phyloP scores from a whole-genome alignment of 225 moss, liverwort and hornwort species.

The Pleurozium schreberi region DNA sequence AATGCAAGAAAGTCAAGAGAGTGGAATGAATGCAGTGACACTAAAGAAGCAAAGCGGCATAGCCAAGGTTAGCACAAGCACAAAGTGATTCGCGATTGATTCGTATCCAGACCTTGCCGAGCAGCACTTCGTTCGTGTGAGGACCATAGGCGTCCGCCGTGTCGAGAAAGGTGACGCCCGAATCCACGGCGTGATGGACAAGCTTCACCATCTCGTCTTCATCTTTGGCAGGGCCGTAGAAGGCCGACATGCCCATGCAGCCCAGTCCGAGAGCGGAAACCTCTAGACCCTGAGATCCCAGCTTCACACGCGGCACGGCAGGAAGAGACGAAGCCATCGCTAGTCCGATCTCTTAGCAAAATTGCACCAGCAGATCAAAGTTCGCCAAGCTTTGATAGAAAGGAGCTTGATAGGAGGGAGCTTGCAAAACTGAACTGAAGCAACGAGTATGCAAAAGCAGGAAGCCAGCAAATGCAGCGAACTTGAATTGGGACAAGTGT shows the following conservation, averaged over 20 bases:
- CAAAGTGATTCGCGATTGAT: neutral
- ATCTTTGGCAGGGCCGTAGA: slow-evolving; percentile 45
- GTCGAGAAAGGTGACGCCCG: slow-evolving; percentile 50
- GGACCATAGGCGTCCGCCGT: slow-evolving; percentile 49
- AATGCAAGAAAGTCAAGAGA: neutral
- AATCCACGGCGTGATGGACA: slow-evolving; percentile 44
- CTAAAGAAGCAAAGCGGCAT: neutral
- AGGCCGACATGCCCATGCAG: slow-evolving; percentile 69
- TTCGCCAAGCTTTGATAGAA: too few species aligned
- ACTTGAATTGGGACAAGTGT: neutral
- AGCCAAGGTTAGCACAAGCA: neutral
- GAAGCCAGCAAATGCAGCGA: neutral
- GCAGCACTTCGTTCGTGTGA: slow-evolving; percentile 35
- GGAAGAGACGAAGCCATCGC: slow-evolving; percentile 29
- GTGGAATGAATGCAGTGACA: neutral
- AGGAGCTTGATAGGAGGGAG: neutral
- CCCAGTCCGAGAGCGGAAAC: slow-evolving; percentile 63
- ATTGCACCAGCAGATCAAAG: neutral
- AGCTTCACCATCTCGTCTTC: slow-evolving; percentile 53
- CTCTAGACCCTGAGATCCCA: slow-evolving; percentile 59
- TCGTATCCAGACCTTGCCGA: slow-evolving; percentile 37
- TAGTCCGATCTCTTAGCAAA: neutral
- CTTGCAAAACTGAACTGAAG: neutral
- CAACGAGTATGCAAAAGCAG: neutral
- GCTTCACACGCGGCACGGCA: slow-evolving; percentile 29